Evolutionary conservation across 2,329 filamentous ascomycete species (phyloP).

Genomic region (Curvularia sp.): DNA sequence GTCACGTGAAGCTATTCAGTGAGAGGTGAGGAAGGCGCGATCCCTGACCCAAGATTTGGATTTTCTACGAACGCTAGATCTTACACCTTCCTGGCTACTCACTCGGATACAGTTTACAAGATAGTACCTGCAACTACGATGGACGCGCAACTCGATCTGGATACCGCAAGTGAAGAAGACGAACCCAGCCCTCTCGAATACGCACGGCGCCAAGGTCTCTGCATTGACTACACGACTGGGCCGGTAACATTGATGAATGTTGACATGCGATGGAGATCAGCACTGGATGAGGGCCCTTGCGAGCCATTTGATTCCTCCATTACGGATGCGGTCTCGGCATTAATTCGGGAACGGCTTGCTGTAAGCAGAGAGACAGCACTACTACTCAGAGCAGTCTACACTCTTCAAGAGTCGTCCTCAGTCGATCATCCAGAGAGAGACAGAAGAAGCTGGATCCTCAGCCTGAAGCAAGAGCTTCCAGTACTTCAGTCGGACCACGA

Average conservation of each 20-base stretch:
- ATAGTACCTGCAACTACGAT: not conserved
- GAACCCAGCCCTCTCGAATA: constrained; percentile 56
- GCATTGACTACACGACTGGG: constrained; percentile 46
- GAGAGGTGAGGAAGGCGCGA: constrained; percentile 15
- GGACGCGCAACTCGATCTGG: constrained; percentile 27
- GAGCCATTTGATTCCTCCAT: constrained; percentile 25
- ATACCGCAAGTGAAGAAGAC: constrained; percentile 19
- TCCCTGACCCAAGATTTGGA: not conserved
- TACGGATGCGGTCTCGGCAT: constrained; percentile 20
- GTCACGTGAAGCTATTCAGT: constrained; percentile 9
- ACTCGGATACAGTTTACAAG: not conserved
- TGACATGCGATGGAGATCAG: constrained; percentile 14
- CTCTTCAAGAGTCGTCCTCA: constrained; percentile 8
- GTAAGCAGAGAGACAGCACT: constrained; percentile 40
- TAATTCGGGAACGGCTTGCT: constrained; percentile 38
- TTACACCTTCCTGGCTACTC: no score
- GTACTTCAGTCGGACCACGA: constrained; percentile 56
- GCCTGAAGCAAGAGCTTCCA: constrained; percentile 56
- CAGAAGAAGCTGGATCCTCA: constrained; percentile 24
- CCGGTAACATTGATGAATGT: constrained; percentile 30
- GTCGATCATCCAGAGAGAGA: constrained; percentile 4
- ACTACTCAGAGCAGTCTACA: constrained; percentile 34
- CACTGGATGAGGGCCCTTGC: constrained; percentile 27
- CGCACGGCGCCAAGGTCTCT: constrained; percentile 55
- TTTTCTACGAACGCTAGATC: not conserved